These are phyloP conservation scores for Botrytis fabae DNA, from an alignment of 2,329 filamentous ascomycete species.

Conservation along the genomic window DNA sequence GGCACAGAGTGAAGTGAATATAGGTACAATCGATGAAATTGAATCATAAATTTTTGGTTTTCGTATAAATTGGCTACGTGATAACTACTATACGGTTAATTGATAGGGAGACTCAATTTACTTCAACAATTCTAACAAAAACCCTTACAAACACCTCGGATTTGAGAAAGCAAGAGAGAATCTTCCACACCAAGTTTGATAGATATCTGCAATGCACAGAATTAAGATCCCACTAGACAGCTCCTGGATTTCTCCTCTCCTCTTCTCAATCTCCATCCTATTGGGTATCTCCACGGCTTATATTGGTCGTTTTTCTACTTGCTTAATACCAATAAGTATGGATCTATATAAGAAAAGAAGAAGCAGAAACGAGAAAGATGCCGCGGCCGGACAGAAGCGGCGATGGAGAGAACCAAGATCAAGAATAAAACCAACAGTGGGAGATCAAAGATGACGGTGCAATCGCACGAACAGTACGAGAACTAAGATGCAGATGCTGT, in stretches of 20 bases:
- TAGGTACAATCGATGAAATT: neutral
- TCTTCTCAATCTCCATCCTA: neutral
- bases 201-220: too few species aligned
- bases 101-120: neutral
- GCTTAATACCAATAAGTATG: too few species aligned
- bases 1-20: neutral
- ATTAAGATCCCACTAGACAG: too few species aligned
- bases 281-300: neutral
- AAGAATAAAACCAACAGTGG: neutral
- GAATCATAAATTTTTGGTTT: neutral
- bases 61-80: neutral
- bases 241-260: neutral
- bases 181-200: too few species aligned
- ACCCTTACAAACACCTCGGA: rapidly evolving
- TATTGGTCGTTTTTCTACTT: rapidly evolving
- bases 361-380: too few species aligned
- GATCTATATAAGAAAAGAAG: too few species aligned
- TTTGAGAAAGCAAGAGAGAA: neutral
- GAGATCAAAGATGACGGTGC: neutral
- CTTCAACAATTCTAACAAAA: neutral
- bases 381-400: too few species aligned
- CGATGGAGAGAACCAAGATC: neutral
- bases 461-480: neutral
- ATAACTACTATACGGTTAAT: neutral
- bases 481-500: neutral